phyloP scores from a whole-genome alignment of 306 rosid genomes.

The Malus domestica region ASM211411v1 NC_041804.1:11897501-11898000 shows the following conservation, averaged over 20 bases:
- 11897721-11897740: slow-evolving; percentile 23
- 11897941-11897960: slow-evolving; percentile 6
- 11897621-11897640: background rate
- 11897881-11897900: background rate
- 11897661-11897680: background rate
- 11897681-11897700: no score
- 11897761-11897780: background rate
- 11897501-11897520: no score
- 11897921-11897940: background rate
- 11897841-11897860: background rate
- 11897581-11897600: background rate
- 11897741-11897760: background rate
- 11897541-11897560: no score
- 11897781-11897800: background rate
- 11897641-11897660: background rate
- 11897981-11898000: slow-evolving; percentile 10
- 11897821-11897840: background rate
- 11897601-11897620: background rate
- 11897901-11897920: background rate
- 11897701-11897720: background rate
- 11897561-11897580: no score
- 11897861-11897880: background rate
- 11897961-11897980: background rate
- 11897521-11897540: no score
- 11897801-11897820: background rate